phyloP scores from a whole-genome alignment of 2,329 filamentous ascomycete genomes.

The Diaporthe capsici region DNA sequence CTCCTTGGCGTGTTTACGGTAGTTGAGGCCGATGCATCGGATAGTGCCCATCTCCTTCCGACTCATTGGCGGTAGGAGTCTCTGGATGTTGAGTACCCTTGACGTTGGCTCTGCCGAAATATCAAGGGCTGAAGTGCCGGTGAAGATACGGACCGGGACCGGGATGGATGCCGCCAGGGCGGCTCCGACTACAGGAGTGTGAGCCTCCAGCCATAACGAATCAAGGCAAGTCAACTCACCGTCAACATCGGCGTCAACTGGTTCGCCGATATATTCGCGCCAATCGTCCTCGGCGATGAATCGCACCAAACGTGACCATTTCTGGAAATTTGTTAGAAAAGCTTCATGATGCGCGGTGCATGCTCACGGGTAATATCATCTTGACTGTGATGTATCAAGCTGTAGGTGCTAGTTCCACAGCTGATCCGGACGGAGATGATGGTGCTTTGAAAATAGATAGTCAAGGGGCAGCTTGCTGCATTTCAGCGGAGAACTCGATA shows the following conservation, averaged over 20 bases:
- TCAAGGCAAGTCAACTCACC: background rate
- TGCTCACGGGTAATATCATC: conserved; percentile 1
- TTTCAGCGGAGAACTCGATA: background rate
- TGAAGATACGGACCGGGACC: conserved; percentile 43
- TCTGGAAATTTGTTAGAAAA: conserved; percentile 3
- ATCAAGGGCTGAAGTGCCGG: conserved; percentile 23
- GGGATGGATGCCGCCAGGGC: conserved; percentile 40
- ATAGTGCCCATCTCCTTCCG: conserved; percentile 55
- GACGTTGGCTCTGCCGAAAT: background rate
- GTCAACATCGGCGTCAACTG: conserved; percentile 6
- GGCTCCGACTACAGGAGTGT: conserved; percentile 19
- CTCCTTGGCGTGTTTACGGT: conserved; percentile 57
- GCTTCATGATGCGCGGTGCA: background rate
- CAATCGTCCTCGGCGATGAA: conserved; percentile 33
- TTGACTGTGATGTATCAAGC: background rate
- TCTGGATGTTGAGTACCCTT: conserved; percentile 2
- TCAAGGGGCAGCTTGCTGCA: background rate
- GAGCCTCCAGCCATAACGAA: background rate
- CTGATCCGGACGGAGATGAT: background rate
- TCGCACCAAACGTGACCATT: conserved; percentile 34
- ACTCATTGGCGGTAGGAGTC: conserved; percentile 53
- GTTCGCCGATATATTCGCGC: conserved; percentile 33
- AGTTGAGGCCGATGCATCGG: conserved; percentile 62
- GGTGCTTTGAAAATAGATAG: background rate
- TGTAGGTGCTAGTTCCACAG: background rate